phyloP scores from a whole-genome alignment of 306 rosid species.

The Prunus dulcis region DNA sequence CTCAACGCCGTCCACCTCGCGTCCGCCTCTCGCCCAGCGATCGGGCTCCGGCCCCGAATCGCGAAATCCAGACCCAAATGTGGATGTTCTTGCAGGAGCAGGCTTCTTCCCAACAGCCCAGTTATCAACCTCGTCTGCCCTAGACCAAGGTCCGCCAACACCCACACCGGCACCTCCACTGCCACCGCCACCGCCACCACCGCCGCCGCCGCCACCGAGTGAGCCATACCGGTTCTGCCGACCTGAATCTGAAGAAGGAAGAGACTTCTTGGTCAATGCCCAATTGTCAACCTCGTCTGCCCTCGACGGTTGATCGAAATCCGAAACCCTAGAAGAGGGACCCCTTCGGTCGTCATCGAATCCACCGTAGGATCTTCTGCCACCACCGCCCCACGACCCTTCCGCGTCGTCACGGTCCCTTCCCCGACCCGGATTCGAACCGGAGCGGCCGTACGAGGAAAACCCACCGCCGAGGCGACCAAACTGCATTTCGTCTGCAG shows the following conservation, averaged over 20 bases:
- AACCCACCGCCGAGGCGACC: conserved; percentile 75
- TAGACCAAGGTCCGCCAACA: conserved; percentile 48
- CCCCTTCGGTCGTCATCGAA: conserved; percentile 85
- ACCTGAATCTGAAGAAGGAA: conserved; percentile 62
- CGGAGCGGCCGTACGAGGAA: conserved; percentile 47
- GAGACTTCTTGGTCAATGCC: conserved; percentile 60
- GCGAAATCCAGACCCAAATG: conserved; percentile 69
- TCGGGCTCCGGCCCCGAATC: conserved; percentile 60
- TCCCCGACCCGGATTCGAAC: conserved; percentile 33
- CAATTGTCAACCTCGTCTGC: conserved; percentile 97
- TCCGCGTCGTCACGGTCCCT: conserved; percentile 68
- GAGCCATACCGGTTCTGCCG: conserved; percentile 61
- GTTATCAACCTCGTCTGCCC: conserved; percentile 82
- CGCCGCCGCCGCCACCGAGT: conserved; percentile 39
- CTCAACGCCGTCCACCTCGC: conserved; percentile 47
- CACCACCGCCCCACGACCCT: conserved; percentile 79
- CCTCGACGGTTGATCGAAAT: conserved; percentile 81
- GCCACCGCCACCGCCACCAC: conserved; percentile 26
- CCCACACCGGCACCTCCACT: conserved; percentile 29
- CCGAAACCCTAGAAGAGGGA: conserved; percentile 80
- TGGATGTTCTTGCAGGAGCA: conserved; percentile 55
- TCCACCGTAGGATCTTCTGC: conserved; percentile 74
- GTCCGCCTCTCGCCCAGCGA: conserved; percentile 68
- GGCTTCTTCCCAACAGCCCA: conserved; percentile 72
- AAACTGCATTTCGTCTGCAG: conserved; percentile 72